phyloP scores from a whole-genome alignment of 345 rosid species.

The Acer yangbiense region DNA sequence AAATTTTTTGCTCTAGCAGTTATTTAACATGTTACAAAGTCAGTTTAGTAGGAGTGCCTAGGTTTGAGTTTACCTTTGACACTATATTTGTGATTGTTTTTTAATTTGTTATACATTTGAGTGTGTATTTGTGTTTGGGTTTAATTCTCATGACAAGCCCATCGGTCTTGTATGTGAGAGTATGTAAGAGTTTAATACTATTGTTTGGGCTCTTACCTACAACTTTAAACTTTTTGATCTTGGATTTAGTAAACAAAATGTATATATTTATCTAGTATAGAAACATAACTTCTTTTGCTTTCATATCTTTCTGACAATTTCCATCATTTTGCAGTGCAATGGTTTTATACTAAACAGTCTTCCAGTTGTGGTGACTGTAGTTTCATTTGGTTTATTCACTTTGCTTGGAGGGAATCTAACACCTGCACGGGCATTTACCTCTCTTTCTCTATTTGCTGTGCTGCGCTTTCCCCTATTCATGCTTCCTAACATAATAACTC shows the following conservation, averaged over 20 bases:
- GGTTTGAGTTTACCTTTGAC: no score
- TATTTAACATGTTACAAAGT: background rate
- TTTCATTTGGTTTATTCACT: conserved; percentile 92
- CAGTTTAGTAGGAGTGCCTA: background rate
- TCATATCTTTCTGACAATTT: conserved; percentile 30
- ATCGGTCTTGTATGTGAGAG: no score
- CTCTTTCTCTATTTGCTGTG: conserved; percentile 92
- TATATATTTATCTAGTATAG: conserved; percentile 18
- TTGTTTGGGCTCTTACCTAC: no score
- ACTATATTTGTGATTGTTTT: no score
- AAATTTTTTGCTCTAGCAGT: no score
- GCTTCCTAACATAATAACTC: conserved; percentile 96
- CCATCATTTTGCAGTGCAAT: conserved; percentile 65
- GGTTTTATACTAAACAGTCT: conserved; percentile 81
- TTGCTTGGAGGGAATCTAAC: conserved; percentile 98
- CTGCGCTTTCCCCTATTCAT: conserved; percentile 95
- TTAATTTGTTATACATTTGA: no score
- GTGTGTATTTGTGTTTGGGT: no score
- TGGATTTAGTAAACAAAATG: no score
- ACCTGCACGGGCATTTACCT: conserved; percentile 96
- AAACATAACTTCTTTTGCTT: background rate
- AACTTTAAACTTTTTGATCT: no score
- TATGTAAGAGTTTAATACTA: no score
- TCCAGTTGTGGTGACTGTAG: conserved; percentile 91
- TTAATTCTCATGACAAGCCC: no score